phyloP scores from a whole-genome alignment of 2,329 filamentous ascomycete species.

The Trichophyton schoenleinii region DNA sequence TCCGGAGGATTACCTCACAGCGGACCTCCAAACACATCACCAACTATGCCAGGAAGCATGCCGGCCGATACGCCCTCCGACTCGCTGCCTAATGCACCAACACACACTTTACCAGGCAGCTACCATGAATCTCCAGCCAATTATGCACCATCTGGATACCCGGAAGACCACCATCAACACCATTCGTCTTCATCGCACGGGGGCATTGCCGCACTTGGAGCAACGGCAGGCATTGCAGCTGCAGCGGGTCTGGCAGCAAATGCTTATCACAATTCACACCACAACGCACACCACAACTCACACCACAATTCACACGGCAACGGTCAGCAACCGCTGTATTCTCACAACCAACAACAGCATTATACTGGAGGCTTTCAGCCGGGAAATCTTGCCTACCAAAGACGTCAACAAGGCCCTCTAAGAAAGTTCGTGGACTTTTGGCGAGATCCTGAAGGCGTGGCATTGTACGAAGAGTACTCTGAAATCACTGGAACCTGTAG shows the following conservation, averaged over 20 bases:
- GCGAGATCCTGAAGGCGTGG: constrained; percentile 52
- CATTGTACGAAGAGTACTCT: constrained; percentile 54
- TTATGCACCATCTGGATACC: not conserved
- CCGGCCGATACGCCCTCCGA: not conserved
- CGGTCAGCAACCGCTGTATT: constrained; percentile 17
- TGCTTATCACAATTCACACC: constrained; percentile 28
- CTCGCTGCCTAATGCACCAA: not conserved
- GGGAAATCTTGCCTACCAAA: constrained; percentile 35
- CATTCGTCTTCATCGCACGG: constrained; percentile 27
- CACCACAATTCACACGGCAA: constrained; percentile 18
- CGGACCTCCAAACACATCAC: not conserved
- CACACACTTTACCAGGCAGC: not conserved
- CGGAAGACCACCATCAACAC: not conserved
- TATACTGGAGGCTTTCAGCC: constrained; percentile 16
- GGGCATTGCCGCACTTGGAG: constrained; percentile 36
- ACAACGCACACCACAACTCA: constrained; percentile 16
- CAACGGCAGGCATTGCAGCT: constrained; percentile 30
- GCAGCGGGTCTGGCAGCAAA: constrained; percentile 15
- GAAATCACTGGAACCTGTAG: constrained; percentile 55
- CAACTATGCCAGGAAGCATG: not conserved
- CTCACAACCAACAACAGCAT: not conserved
- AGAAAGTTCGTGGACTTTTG: constrained; percentile 47
- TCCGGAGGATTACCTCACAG: not conserved
- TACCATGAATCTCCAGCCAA: constrained; percentile 13
- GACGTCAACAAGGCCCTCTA: constrained; percentile 45